These are phyloP conservation scores for Oemleria cerasiformis DNA, from an alignment of 306 rosid species.

Conservation along the genomic window DNA sequence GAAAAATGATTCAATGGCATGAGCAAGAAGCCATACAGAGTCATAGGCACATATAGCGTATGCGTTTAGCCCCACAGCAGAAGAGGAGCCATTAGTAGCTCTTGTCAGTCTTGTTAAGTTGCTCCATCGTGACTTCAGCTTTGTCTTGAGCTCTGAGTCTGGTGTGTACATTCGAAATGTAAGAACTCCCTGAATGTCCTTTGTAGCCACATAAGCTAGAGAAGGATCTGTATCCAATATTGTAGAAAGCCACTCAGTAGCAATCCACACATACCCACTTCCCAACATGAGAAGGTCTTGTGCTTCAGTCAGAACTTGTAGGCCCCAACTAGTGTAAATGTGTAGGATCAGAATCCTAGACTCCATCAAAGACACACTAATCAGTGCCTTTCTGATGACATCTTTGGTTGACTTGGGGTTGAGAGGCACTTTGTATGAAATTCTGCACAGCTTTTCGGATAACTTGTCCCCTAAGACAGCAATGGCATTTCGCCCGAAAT, in stretches of 20 bases:
- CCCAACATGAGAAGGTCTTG: slow-evolving; percentile 25
- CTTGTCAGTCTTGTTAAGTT: slow-evolving; percentile 9
- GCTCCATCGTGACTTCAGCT: slow-evolving; percentile 8
- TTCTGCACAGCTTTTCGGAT: slow-evolving; percentile 27
- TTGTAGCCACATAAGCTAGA: slow-evolving; percentile 3
- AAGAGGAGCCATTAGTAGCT: slow-evolving; percentile 13
- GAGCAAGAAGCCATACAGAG: slow-evolving; percentile 29
- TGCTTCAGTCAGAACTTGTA: slow-evolving; percentile 11
- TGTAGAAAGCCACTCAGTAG: slow-evolving; percentile 34
- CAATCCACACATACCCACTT: slow-evolving; percentile 28
- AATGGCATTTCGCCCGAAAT: slow-evolving; percentile 32
- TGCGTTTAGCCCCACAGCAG: slow-evolving; percentile 2
- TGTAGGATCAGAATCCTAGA: slow-evolving; percentile 30
- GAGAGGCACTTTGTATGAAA: slow-evolving; percentile 30
- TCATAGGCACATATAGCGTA: slow-evolving; percentile 27
- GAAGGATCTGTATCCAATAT: slow-evolving; percentile 20
- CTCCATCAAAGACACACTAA: slow-evolving; percentile 15
- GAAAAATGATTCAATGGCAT: slow-evolving; percentile 21
- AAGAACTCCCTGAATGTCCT: slow-evolving; percentile 27
- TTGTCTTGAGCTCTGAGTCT: not conserved
- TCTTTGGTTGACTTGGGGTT: slow-evolving; percentile 12
- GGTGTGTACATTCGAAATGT: slow-evolving; percentile 26
- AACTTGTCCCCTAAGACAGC: slow-evolving; percentile 30
- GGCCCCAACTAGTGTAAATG: slow-evolving; percentile 23
- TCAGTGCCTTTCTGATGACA: slow-evolving; percentile 9